A percentile compares a stretch with the other conserved stretches of the same genome.
Evolutionary conservation across 148 eudicot species (phyloP).

Genomic region (Bassia scoparia): DNA sequence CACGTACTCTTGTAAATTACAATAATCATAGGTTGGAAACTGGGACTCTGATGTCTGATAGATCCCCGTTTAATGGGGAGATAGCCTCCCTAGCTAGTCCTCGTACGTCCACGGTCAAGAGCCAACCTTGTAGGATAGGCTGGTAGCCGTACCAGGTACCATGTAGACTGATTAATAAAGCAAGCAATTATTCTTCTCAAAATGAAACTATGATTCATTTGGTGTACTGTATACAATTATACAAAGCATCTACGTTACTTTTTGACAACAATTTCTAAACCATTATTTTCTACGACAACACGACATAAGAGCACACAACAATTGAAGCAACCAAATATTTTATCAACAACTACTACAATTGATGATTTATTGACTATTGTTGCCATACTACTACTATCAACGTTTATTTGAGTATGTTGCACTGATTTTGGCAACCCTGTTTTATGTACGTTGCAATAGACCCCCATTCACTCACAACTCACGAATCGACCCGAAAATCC

Average conservation of each 20-base stretch:
- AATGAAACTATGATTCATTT: too few species aligned
- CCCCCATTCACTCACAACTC: slow-evolving; percentile 55
- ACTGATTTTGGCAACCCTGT: slow-evolving; percentile 32
- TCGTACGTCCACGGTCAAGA: too few species aligned
- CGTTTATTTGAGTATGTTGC: slow-evolving; percentile 36
- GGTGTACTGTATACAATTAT: slow-evolving; percentile 1
- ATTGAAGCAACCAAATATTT: slow-evolving; percentile 22
- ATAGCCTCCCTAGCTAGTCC: too few species aligned
- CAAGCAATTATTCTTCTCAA: too few species aligned
- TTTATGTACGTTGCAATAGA: slow-evolving; percentile 40
- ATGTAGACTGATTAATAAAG: too few species aligned
- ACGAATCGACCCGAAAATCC: too few species aligned
- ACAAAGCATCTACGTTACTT: background rate
- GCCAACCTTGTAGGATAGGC: too few species aligned
- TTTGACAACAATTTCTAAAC: background rate
- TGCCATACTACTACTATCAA: background rate
- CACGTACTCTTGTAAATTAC: too few species aligned
- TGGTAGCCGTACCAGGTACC: too few species aligned
- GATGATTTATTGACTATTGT: slow-evolving; percentile 30
- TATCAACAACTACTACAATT: slow-evolving; percentile 10
- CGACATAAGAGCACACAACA: slow-evolving; percentile 16
- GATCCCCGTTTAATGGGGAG: too few species aligned
- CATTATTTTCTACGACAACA: slow-evolving; percentile 16
- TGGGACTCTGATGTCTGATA: too few species aligned
- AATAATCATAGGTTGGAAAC: too few species aligned